Conservation (phyloP, 192 early-diverging fungal genomes). For the Anaeromyces robustus region DNA sequence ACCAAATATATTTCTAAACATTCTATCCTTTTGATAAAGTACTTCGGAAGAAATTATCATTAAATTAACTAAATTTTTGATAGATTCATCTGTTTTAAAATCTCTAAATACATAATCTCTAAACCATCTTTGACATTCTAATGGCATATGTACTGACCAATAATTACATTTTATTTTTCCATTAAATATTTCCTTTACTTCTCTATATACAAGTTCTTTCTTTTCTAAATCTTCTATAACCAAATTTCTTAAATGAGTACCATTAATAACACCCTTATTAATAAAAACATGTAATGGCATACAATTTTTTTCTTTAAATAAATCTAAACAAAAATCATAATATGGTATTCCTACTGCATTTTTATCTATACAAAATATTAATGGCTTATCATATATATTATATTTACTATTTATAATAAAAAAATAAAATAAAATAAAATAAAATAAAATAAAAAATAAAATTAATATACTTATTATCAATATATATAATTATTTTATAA, state of each 20-base stretch:
- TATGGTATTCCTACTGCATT: neutral
- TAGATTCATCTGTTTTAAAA: neutral
- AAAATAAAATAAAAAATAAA: no score
- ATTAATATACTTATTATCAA: no score
- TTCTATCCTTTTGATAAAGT: neutral
- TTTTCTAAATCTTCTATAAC: neutral
- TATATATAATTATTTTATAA: no score
- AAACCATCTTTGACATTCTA: neutral
- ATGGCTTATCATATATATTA: neutral
- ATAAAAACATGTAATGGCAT: neutral
- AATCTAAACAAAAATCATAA: neutral
- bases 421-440: neutral
- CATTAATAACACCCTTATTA: neutral
- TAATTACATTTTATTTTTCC: neutral
- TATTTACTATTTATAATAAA: neutral
- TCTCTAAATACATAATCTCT: neutral
- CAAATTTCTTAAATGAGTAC: neutral
- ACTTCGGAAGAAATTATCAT: neutral
- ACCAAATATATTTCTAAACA: neutral
- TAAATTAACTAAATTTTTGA: neutral
- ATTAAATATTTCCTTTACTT: neutral
- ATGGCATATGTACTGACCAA: neutral
- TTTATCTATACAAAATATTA: neutral
- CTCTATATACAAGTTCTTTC: neutral
- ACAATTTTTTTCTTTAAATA: neutral